Percentiles rank a stretch among this genome's conserved stretches.
phyloP scores from a whole-genome alignment of 352 stramenopile genomes.

The Phytophthora kernoviae region DNA sequence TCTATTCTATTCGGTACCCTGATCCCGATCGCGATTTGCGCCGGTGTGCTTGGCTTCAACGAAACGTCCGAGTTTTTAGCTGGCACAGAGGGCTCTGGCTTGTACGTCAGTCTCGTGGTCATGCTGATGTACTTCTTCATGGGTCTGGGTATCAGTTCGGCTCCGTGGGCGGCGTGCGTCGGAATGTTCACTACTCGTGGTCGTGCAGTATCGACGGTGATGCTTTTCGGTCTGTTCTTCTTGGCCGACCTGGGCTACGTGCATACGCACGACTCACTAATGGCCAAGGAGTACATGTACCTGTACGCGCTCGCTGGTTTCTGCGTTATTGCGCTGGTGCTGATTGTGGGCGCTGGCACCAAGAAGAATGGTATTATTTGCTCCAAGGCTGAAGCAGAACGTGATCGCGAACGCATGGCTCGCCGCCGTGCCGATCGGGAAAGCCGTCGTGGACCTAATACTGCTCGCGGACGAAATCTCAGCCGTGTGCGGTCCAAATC shows the following conservation, averaged over 20 bases:
- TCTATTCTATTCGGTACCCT: constrained; percentile 72
- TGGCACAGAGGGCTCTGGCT: constrained; percentile 36
- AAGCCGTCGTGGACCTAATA: constrained; percentile 55
- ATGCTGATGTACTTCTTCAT: constrained; percentile 84
- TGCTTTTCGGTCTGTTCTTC: constrained; percentile 68
- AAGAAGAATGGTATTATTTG: constrained; percentile 72
- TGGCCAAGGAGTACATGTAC: constrained; percentile 56
- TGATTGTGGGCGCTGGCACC: constrained; percentile 56
- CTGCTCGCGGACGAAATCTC: constrained; percentile 55
- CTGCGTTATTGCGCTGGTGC: constrained; percentile 45
- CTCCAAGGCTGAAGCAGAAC: constrained; percentile 48
- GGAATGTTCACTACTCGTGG: constrained; percentile 67
- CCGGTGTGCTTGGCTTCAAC: constrained; percentile 63
- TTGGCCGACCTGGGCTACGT: constrained; percentile 53
- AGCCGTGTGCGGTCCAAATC: constrained; percentile 68
- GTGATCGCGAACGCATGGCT: constrained; percentile 45
- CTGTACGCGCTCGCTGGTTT: constrained; percentile 55
- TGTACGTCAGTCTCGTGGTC: constrained; percentile 64
- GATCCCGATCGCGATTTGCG: constrained; percentile 54
- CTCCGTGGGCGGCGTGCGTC: constrained; percentile 62
- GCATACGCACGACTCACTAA: constrained; percentile 41
- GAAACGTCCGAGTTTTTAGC: constrained; percentile 52
- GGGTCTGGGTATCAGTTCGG: constrained; percentile 65
- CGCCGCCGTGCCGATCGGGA: constrained; percentile 44
- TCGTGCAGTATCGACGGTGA: constrained; percentile 52